These are phyloP conservation scores for Coniochaeta sp. DNA, from an alignment of 2,329 filamentous ascomycete species.

Conservation along the genomic window DNA sequence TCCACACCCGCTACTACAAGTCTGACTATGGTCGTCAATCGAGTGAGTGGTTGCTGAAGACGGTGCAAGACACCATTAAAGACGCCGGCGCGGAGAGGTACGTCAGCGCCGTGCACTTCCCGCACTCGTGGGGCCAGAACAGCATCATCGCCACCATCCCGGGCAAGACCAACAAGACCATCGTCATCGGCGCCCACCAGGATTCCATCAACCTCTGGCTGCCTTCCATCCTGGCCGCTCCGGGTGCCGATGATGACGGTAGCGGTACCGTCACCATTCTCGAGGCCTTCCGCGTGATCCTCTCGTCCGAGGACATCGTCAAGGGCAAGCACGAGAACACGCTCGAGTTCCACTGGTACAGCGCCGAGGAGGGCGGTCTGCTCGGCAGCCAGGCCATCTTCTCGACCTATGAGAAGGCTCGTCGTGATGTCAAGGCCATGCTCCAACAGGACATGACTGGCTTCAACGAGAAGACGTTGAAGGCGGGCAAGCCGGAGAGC, in stretches of 20 bases:
- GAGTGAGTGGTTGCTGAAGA: constrained; percentile 76
- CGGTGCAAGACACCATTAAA: constrained; percentile 65
- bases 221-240: constrained; percentile 74
- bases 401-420: constrained; percentile 64
- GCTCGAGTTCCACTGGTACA: constrained; percentile 96
- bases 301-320: constrained; percentile 64
- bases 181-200: constrained; percentile 87
- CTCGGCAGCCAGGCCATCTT: constrained; percentile 89
- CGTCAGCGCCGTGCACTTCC: constrained; percentile 66
- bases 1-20: constrained; percentile 76
- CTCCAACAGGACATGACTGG: constrained; percentile 98
- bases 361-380: constrained; percentile 80
- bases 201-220: constrained; percentile 93
- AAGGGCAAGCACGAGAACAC: constrained; percentile 73
- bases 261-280: constrained; percentile 91
- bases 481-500: constrained; percentile 74
- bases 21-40: constrained; percentile 74
- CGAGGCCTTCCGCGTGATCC: constrained; percentile 76
- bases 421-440: constrained; percentile 85
- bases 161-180: constrained; percentile 73
- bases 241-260: constrained; percentile 93
- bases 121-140: constrained; percentile 81
- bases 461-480: constrained; percentile 73
- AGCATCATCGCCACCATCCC: constrained; percentile 90
- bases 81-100: constrained; percentile 61